phyloP scores from a whole-genome alignment of 306 rosid genomes.

The Malus sylvestris region DNA sequence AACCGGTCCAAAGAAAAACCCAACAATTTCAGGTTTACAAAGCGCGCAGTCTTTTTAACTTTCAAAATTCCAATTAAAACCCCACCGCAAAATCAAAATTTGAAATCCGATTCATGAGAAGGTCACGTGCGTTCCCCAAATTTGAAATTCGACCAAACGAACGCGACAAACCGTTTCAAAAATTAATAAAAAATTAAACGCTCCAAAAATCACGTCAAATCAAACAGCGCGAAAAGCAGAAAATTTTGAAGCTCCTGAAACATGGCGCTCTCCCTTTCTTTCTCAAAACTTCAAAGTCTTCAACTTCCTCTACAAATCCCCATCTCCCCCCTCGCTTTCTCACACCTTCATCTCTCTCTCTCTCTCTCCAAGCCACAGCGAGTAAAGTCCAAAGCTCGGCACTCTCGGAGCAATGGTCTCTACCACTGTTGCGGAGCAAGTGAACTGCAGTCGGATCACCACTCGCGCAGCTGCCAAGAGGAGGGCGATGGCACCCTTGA shows the following conservation, averaged over 20 bases:
- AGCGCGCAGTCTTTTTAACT: not conserved
- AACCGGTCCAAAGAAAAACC: not conserved
- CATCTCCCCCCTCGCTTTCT: not conserved
- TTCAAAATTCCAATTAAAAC: not conserved
- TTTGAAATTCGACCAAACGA: not conserved
- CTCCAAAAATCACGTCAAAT: not conserved
- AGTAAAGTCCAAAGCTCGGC: not conserved
- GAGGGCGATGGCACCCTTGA: conserved; percentile 44
- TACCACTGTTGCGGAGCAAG: conserved; percentile 17
- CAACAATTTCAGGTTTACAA: not conserved
- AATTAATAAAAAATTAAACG: not conserved
- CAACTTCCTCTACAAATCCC: conserved; percentile 16
- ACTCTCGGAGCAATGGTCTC: not conserved
- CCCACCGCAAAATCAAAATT: not conserved
- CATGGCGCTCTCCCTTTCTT: conserved; percentile 16
- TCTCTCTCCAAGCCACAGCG: not conserved
- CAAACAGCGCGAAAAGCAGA: conserved; percentile 9
- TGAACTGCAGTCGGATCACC: conserved; percentile 26
- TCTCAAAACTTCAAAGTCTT: conserved; percentile 5
- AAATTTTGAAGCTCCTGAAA: not conserved
- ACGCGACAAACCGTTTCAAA: not conserved
- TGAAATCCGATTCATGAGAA: not conserved
- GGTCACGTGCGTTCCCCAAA: not conserved
- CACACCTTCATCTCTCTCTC: not conserved
- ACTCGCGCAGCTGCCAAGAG: conserved; percentile 60